phyloP scores from a whole-genome alignment of 2,329 filamentous ascomycete species.

The Gaeumannomyces sp. region DNA sequence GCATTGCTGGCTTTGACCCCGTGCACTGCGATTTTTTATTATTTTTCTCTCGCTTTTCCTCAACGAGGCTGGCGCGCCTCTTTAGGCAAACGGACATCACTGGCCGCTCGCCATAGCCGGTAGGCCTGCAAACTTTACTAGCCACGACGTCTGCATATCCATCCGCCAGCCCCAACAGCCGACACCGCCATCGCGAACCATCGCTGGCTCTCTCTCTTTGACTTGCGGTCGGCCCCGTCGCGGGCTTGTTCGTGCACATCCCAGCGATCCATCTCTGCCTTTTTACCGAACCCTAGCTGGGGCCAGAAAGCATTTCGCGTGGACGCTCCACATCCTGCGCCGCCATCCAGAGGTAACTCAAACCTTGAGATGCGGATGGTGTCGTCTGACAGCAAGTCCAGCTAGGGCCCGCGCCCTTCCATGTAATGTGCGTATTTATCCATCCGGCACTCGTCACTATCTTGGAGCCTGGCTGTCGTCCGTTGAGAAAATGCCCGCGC shows the following conservation, averaged over 20 bases:
- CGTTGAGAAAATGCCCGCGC: not conserved
- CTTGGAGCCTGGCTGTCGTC: no score
- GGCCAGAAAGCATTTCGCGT: not conserved
- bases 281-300: not conserved
- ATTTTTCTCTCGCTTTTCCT: not conserved
- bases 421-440: slow-evolving; percentile 10
- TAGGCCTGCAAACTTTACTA: not conserved
- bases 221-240: not conserved
- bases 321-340: not conserved
- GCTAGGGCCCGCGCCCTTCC: slow-evolving; percentile 12
- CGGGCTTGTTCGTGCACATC: not conserved
- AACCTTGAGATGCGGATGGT: slow-evolving; percentile 8
- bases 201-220: not conserved
- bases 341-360: not conserved
- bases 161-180: not conserved
- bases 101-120: not conserved
- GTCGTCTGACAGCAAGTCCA: not conserved
- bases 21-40: not conserved
- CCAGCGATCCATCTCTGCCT: not conserved
- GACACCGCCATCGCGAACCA: not conserved
- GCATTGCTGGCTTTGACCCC: not conserved
- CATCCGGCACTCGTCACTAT: not conserved
- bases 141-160: not conserved
- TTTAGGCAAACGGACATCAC: not conserved
- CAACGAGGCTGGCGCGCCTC: not conserved